Evolutionary conservation across 371 early-diverging fungal species (phyloP).

Genomic region (Quaeritorhiza haematococci): DNA sequence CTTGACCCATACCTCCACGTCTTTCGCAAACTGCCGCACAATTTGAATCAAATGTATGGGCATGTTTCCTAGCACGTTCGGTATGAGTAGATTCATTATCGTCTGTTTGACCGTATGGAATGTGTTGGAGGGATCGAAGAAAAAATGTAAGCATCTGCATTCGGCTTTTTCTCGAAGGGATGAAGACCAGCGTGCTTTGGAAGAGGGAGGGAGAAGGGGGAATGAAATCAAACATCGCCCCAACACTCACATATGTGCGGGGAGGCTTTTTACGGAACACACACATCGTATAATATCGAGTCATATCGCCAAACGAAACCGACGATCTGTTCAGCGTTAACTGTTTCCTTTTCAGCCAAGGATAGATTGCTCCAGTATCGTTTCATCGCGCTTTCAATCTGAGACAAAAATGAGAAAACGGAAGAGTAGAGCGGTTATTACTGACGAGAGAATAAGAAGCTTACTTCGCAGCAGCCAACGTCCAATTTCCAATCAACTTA

Average conservation of each 20-base stretch:
- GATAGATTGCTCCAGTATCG: constrained; percentile 20
- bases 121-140: too few relatives aligned
- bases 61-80: constrained; percentile 31
- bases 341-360: constrained; percentile 7
- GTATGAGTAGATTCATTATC: constrained; percentile 36
- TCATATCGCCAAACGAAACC: constrained; percentile 54
- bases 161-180: not conserved
- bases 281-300: constrained; percentile 44
- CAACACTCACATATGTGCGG: not conserved
- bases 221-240: too few relatives aligned
- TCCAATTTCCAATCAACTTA: too few relatives aligned
- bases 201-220: too few relatives aligned
- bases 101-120: constrained; percentile 13
- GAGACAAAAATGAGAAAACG: too few relatives aligned
- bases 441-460: not conserved
- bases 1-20: constrained; percentile 32
- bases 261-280: not conserved
- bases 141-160: not conserved
- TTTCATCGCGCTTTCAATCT: constrained; percentile 13
- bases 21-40: constrained; percentile 39
- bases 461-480: too few relatives aligned
- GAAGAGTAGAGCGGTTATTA: not conserved
- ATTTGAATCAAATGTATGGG: constrained; percentile 26
- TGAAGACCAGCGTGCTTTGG: not conserved
- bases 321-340: constrained; percentile 22